phyloP scores from a whole-genome alignment of 257 asterid genomes.

The Lycium barbarum region DNA sequence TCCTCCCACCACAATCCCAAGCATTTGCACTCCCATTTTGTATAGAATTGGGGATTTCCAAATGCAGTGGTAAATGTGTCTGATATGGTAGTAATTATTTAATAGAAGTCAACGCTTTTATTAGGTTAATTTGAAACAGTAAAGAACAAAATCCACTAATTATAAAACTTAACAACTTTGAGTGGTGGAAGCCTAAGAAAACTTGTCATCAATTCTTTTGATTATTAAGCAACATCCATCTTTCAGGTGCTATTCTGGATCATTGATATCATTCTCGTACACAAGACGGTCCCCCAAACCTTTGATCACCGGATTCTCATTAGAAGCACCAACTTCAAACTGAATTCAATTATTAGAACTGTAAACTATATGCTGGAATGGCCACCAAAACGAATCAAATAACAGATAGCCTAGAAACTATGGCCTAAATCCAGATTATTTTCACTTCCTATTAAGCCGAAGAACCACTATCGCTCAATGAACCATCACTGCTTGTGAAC shows the following conservation, averaged over 20 bases:
- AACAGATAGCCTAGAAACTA: not conserved
- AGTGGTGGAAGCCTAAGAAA: no score
- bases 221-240: no score
- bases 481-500: not conserved
- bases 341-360: not conserved
- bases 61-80: no score
- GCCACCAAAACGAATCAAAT: not conserved
- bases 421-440: not conserved
- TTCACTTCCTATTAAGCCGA: not conserved
- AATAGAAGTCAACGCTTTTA: no score
- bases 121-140: no score
- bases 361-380: not conserved
- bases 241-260: not conserved
- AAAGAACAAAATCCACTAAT: no score
- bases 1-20: no score
- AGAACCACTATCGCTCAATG: not conserved
- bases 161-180: no score
- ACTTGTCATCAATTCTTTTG: no score
- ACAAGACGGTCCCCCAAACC: not conserved
- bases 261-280: constrained; percentile 5
- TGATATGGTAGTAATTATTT: no score
- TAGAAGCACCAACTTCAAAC: not conserved
- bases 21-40: no score
- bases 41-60: no score
- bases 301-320: not conserved